Conservation (phyloP, 768 basidiomycete genomes). For the Kwoniella newhampshirensis region DNA sequence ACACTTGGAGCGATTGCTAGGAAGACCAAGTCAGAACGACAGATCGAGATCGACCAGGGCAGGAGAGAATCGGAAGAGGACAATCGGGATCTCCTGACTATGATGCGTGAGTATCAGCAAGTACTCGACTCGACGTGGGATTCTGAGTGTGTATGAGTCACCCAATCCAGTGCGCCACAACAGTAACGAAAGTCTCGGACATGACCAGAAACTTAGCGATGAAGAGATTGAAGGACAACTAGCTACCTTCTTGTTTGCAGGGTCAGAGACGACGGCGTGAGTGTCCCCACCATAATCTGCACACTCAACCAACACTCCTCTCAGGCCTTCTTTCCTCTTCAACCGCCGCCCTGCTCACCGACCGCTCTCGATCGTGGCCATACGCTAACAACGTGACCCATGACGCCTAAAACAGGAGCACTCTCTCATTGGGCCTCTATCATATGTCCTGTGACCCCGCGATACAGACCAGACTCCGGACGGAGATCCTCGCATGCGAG, state of each 20-base stretch:
- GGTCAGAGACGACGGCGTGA: slow-evolving; percentile 35
- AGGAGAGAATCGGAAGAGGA: slow-evolving; percentile 13
- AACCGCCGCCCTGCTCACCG: not conserved
- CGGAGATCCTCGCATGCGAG: slow-evolving; percentile 24
- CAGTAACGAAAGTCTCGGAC: slow-evolving; percentile 10
- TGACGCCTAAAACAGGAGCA: slow-evolving; percentile 14
- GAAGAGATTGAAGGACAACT: slow-evolving; percentile 31
- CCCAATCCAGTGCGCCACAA: slow-evolving; percentile 21
- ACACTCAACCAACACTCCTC: not conserved
- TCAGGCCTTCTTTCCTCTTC: not conserved
- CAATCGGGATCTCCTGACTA: slow-evolving; percentile 24
- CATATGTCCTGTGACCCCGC: slow-evolving; percentile 18
- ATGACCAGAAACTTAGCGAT: slow-evolving; percentile 28
- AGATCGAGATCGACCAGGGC: slow-evolving; percentile 23
- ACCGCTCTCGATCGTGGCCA: too few relatives aligned
- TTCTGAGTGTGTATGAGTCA: not conserved
- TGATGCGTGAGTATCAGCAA: slow-evolving; percentile 25
- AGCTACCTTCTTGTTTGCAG: slow-evolving; percentile 36
- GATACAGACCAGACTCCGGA: slow-evolving; percentile 20
- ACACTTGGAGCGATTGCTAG: slow-evolving; percentile 25
- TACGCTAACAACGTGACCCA: too few relatives aligned
- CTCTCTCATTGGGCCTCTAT: slow-evolving; percentile 24
- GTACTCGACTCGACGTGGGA: not conserved
- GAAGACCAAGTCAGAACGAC: slow-evolving; percentile 10
- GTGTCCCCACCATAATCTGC: not conserved